These are phyloP conservation scores for Serendipita sp. DNA, from an alignment of 768 basidiomycete genomes.

Conservation along the genomic window DNA sequence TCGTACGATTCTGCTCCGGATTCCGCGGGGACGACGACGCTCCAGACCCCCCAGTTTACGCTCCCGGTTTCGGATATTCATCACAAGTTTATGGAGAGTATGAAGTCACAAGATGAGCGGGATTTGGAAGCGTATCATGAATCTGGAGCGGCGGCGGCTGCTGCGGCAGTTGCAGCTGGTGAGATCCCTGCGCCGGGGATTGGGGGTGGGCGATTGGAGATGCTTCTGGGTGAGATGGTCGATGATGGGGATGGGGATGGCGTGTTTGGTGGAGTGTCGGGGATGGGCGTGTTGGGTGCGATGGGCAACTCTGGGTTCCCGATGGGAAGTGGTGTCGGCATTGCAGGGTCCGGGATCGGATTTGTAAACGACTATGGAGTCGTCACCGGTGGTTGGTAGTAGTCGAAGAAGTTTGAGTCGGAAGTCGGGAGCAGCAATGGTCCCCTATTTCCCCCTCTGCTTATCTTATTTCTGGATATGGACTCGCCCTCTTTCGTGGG, in stretches of 20 bases:
- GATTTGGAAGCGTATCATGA: neutral
- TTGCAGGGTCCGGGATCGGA: neutral
- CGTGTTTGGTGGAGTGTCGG: conserved; percentile 1
- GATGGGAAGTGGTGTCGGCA: neutral
- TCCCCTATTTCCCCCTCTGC: too few species aligned
- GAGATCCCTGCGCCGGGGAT: neutral
- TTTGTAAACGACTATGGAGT: neutral
- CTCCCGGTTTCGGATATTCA: neutral
- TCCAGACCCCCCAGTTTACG: neutral
- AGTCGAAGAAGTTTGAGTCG: too few species aligned
- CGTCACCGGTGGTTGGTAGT: neutral
- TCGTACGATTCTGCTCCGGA: neutral
- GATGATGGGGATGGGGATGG: conserved; percentile 4
- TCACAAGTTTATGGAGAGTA: conserved; percentile 4
- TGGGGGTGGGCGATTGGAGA: conserved; percentile 1
- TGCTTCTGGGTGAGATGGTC: conserved; percentile 1
- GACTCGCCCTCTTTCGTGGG: too few species aligned
- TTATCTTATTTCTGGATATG: too few species aligned
- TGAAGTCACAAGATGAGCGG: conserved; percentile 5
- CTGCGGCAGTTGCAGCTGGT: neutral
- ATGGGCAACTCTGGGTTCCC: neutral
- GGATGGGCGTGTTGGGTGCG: neutral
- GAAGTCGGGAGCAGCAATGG: too few species aligned
- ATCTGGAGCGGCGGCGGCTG: too few species aligned
- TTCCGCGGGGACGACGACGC: neutral